Evolutionary conservation across 371 early-diverging fungal species (phyloP).

Genomic region (Parasitella parasitica): DNA sequence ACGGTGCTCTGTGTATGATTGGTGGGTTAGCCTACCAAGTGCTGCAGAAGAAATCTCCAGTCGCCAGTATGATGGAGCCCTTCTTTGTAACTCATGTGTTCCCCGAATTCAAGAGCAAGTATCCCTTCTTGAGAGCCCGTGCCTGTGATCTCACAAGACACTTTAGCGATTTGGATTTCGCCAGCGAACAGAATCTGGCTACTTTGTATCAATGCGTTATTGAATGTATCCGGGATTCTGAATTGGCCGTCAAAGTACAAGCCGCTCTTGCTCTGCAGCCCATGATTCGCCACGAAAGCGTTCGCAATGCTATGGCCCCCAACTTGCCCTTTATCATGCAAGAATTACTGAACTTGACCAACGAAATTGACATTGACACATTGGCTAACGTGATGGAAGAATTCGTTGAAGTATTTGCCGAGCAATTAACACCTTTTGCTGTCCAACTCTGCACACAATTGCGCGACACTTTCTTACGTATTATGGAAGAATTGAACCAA

Average conservation of each 20-base stretch:
- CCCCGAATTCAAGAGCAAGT: constrained; percentile 83
- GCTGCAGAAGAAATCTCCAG: constrained; percentile 67
- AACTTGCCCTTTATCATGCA: constrained; percentile 84
- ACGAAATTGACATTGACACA: constrained; percentile 89
- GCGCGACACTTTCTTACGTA: constrained; percentile 79
- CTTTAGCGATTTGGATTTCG: constrained; percentile 43
- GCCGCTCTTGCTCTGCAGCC: constrained; percentile 79
- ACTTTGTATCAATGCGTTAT: constrained; percentile 65
- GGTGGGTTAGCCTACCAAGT: constrained; percentile 64
- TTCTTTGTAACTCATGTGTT: constrained; percentile 86
- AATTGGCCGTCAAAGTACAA: constrained; percentile 83
- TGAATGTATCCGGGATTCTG: constrained; percentile 69
- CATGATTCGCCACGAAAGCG: constrained; percentile 73
- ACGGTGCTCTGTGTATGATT: constrained; percentile 89
- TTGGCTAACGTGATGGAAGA: constrained; percentile 84
- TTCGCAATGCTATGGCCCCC: constrained; percentile 73
- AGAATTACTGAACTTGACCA: constrained; percentile 76
- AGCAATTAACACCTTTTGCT: constrained; percentile 89
- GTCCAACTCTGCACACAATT: constrained; percentile 84
- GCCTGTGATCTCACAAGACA: constrained; percentile 43
- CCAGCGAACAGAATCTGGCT: constrained; percentile 47
- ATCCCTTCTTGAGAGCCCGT: constrained; percentile 78
- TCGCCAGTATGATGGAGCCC: constrained; percentile 69
- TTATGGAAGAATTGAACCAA: constrained; percentile 66
- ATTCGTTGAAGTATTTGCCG: constrained; percentile 89